Evolutionary conservation across 23 red algal genomes (phyloP).

Genomic region (Gracilaria gracilis): DNA sequence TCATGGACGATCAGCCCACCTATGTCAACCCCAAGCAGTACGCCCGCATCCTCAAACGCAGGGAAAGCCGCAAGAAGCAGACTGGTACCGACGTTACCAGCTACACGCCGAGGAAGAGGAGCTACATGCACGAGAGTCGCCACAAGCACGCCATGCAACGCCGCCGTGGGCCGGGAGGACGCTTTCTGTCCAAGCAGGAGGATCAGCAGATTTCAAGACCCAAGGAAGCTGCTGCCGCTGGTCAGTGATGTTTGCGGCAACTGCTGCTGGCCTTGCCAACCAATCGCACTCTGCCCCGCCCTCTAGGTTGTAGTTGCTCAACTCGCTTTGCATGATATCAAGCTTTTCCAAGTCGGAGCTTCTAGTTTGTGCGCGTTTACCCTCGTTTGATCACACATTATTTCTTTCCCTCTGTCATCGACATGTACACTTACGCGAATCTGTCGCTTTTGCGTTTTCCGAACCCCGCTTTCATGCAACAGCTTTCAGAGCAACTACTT

Average conservation of each 20-base stretch:
- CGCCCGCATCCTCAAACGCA: conserved; percentile 78
- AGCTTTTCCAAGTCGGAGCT: conserved; percentile 20
- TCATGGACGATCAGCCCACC: conserved; percentile 70
- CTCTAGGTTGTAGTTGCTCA: conserved; percentile 14
- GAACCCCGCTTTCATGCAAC: conserved; percentile 29
- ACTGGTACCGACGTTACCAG: conserved; percentile 82
- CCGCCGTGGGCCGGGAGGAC: conserved; percentile 76
- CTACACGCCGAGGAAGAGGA: conserved; percentile 72
- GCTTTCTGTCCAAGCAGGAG: conserved; percentile 82
- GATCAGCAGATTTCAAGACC: conserved; percentile 45
- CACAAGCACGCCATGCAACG: conserved; percentile 88
- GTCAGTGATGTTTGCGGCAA: conserved; percentile 25
- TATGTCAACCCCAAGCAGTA: conserved; percentile 92
- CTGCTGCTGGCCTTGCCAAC: no score
- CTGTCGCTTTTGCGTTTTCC: conserved; percentile 30
- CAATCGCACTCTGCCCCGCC: neutral
- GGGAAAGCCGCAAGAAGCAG: conserved; percentile 77
- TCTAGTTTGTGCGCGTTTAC: conserved; percentile 46
- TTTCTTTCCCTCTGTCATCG: neutral
- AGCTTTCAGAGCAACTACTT: conserved; percentile 6
- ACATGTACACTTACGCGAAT: conserved; percentile 42
- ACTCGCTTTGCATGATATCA: conserved; percentile 19
- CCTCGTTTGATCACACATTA: neutral
- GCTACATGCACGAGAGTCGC: conserved; percentile 86
- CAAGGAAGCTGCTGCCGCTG: conserved; percentile 55